These are phyloP conservation scores for Gentiana macrophylla DNA, from an alignment of 257 asterid species.

Conservation along the genomic window DNA sequence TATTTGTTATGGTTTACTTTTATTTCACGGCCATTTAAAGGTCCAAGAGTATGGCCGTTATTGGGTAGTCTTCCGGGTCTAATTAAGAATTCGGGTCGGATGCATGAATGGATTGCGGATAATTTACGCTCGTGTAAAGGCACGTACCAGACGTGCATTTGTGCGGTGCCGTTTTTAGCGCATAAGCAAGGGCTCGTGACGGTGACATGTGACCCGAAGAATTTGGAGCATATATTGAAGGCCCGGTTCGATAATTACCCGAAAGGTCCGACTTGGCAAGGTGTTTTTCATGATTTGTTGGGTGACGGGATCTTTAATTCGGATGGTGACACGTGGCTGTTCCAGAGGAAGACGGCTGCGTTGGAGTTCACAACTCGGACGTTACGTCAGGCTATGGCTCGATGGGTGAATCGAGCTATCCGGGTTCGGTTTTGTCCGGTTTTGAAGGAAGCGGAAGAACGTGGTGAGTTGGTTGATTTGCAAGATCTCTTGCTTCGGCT, in stretches of 20 bases:
- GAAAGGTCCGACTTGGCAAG: constrained; percentile 94
- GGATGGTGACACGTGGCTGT: constrained; percentile 90
- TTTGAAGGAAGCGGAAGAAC: constrained; percentile 43
- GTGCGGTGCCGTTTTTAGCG: constrained; percentile 80
- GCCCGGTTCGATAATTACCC: constrained; percentile 91
- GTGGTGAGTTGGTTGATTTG: constrained; percentile 51
- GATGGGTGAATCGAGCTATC: constrained; percentile 87
- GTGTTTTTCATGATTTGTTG: constrained; percentile 75
- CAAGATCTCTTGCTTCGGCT: constrained; percentile 84
- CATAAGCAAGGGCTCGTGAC: constrained; percentile 84
- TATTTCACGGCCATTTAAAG: constrained; percentile 74
- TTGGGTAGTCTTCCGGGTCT: constrained; percentile 86
- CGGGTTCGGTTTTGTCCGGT: constrained; percentile 63
- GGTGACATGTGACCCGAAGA: constrained; percentile 85
- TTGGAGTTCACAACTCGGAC: constrained; percentile 86
- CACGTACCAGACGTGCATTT: constrained; percentile 90
- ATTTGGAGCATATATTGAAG: constrained; percentile 75
- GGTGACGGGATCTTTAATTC: constrained; percentile 91
- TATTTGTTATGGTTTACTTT: constrained; percentile 82
- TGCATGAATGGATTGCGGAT: constrained; percentile 93
- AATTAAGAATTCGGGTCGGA: constrained; percentile 59
- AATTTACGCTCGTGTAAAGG: constrained; percentile 88
- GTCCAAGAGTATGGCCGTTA: constrained; percentile 89
- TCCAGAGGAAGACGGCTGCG: constrained; percentile 83
- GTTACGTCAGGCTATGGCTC: constrained; percentile 81